Evolutionary conservation across 2,329 filamentous ascomycete genomes (phyloP), one percentile per base, ranked within the genome.

Genomic region (Teratosphaeria viscida): DNA sequence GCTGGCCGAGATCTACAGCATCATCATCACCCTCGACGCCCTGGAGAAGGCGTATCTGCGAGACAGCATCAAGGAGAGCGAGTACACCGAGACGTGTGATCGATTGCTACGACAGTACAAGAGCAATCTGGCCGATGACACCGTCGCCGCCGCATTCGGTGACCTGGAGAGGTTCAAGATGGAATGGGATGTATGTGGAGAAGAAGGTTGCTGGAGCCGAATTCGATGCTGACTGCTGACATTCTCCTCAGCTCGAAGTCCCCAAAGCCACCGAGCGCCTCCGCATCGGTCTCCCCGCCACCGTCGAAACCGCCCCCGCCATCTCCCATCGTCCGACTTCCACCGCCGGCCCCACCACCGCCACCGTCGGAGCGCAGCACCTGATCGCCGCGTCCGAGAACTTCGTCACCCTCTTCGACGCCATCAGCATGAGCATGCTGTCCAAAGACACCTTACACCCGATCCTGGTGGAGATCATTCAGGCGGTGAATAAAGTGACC

Each of bases 401-500:
- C 73, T 99, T 99, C 74, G 99, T 99, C 74, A 99, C 94, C 0
- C 92, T 99, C 71, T 83, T 99, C 57, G 94, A 99, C 72, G 95
- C 94, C 16, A 82, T 99, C 67, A 92, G 92, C 72, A 84, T 99
- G 58, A 92, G 92, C 53, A 85, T 97, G 69, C 81, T 95, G 11
- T 92, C 92, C 55, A 99, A 99, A 72, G 92, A 97, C 73, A 91
- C 94, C 63, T 79, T 99, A n/a, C 95, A 99, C 71, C 94, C 94
- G 3, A 79, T 99, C 23, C 81, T 99, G 2, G 92, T 92, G 1
- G 94, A 97, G 68, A 90, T 96, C 19, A 99, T 99, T 62, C 92
- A 96, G 70, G 92, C 90, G 2, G 92, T 96, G 64, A 97, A 97
- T 76, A 94, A 95, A 71, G 94, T 99, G 64, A 96, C 92, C 2